Base-by-base conservation (phyloP, 1,139 yeast species). In the Hemisphaericaspora lyxosophila region DNA sequence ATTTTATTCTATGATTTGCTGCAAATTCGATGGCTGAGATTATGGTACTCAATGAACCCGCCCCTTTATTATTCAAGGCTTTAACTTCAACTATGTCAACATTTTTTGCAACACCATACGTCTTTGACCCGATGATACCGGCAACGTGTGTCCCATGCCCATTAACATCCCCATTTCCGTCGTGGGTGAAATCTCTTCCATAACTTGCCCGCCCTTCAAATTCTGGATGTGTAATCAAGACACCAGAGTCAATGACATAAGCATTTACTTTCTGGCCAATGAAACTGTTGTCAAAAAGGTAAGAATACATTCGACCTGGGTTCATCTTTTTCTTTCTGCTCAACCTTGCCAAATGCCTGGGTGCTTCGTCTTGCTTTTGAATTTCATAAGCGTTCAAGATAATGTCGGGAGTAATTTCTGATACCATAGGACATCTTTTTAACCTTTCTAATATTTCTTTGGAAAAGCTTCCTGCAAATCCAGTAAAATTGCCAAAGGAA, bases 101-200 rank as follows among this genome's bases (percentile, higher is more conserved):
- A 17, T 73, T 60, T 52, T 89, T 89, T 9, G 96, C 85, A 1
- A 85, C 95, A 0, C 97, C 96, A 57, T 70, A 88, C 0, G 82
- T 77, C 26, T 57, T 61, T 0, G 96, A 85, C 0, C 94, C 96
- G 30, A 87, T 74, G 11, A 88, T 60, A 0, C 97, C 96, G 0
- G 96, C 95, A 3, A 88, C 95, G 59, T 89, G 96, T 0, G 96
- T 87, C 1, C 86, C 85, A 54, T 85, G 94, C 0, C 94, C 92
- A 51, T 81, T 81, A 7, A 51, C 48, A 53, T 84, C 92, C 0
- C 85, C 84, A 0, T 63, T 50, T 0, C 82, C 86, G 55, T 78
- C 85, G 1, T 64, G 69, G 0, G 86, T 79, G 42, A 80, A 74
- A 51, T 82, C 87, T 11, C 55, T 66, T 0, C 88, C 90, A 36